These are phyloP conservation scores for Suhomyces bolitotheri DNA, from an alignment of 1,139 yeast genomes.

Conservation along the genomic window DNA sequence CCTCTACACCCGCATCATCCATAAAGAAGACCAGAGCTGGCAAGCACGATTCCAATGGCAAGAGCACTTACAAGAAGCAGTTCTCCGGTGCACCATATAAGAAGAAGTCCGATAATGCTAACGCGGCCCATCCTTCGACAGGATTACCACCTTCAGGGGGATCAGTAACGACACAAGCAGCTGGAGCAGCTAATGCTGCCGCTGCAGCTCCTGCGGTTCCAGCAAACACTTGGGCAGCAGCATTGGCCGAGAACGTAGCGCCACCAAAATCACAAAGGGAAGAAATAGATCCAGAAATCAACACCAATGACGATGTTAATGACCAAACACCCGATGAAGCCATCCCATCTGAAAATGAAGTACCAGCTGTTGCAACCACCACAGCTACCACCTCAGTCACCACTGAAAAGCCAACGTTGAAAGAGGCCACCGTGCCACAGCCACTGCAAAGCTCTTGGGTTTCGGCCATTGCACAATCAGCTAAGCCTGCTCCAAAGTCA, in stretches of 20 bases:
- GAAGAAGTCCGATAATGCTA: slow-evolving; percentile 12
- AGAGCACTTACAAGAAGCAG: slow-evolving; percentile 12
- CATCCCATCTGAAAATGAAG: slow-evolving; percentile 12
- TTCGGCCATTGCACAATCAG: slow-evolving; percentile 55
- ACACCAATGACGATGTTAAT: slow-evolving; percentile 13
- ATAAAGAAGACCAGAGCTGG: slow-evolving; percentile 11
- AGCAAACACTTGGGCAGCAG: slow-evolving; percentile 53
- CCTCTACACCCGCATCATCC: slow-evolving; percentile 11
- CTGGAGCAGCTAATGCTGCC: slow-evolving; percentile 15
- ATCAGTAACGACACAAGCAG: slow-evolving; percentile 15
- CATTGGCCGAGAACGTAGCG: slow-evolving; percentile 39
- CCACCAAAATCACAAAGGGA: slow-evolving; percentile 20
- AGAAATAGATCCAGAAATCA: slow-evolving; percentile 16
- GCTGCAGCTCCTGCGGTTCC: slow-evolving; percentile 16
- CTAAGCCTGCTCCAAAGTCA: slow-evolving; percentile 33
- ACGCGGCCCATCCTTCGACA: slow-evolving; percentile 8
- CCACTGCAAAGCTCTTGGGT: slow-evolving; percentile 54
- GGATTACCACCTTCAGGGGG: slow-evolving; percentile 6
- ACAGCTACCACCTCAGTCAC: slow-evolving; percentile 15
- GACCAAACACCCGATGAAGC: slow-evolving; percentile 14
- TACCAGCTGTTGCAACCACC: slow-evolving; percentile 10
- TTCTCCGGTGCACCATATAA: slow-evolving; percentile 11
- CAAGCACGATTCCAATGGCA: slow-evolving; percentile 11
- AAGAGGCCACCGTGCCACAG: slow-evolving; percentile 33
- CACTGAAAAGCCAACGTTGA: slow-evolving; percentile 27